These are phyloP conservation scores for Hericium alpestre DNA, from an alignment of 768 basidiomycete genomes.

Conservation along the genomic window DNA sequence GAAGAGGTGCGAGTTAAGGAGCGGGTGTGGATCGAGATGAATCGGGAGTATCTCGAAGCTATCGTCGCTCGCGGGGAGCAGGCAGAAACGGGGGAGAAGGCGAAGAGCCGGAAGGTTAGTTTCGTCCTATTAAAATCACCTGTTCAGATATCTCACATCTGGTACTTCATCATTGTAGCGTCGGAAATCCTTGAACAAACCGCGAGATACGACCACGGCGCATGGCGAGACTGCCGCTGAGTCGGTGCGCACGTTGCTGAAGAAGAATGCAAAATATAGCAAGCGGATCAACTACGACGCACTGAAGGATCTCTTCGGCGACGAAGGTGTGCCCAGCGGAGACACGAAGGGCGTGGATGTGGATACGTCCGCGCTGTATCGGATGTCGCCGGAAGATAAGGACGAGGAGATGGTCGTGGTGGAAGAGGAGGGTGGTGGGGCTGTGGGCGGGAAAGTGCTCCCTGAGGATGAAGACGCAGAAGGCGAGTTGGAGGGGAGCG, in stretches of 20 bases:
- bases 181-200: conserved; percentile 54
- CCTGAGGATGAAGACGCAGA: conserved; percentile 18
- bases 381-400: conserved; percentile 31
- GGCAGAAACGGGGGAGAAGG: conserved; percentile 35
- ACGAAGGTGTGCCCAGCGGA: conserved; percentile 2
- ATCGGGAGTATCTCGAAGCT: conserved; percentile 81
- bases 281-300: conserved; percentile 92
- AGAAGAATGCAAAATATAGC: conserved; percentile 81
- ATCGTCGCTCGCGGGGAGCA: conserved; percentile 72
- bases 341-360: conserved; percentile 30
- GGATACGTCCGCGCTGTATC: conserved; percentile 42
- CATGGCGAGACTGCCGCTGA: conserved; percentile 66
- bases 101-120: conserved; percentile 49
- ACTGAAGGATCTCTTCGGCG: conserved; percentile 61
- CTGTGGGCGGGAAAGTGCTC: conserved; percentile 12
- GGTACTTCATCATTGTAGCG: conserved; percentile 31
- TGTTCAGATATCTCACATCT: conserved; percentile 13
- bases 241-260: conserved; percentile 65
- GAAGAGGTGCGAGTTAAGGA: conserved; percentile 82
- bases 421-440: conserved; percentile 29
- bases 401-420: conserved; percentile 29
- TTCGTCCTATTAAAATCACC: conserved; percentile 16
- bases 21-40: conserved; percentile 89
- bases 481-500: conserved; percentile 22
- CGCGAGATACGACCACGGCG: conserved; percentile 65